Percentiles rank a stretch among this genome's conserved stretches.
phyloP scores from a whole-genome alignment of 345 rosid genomes.

The Camelina laxa region DNA sequence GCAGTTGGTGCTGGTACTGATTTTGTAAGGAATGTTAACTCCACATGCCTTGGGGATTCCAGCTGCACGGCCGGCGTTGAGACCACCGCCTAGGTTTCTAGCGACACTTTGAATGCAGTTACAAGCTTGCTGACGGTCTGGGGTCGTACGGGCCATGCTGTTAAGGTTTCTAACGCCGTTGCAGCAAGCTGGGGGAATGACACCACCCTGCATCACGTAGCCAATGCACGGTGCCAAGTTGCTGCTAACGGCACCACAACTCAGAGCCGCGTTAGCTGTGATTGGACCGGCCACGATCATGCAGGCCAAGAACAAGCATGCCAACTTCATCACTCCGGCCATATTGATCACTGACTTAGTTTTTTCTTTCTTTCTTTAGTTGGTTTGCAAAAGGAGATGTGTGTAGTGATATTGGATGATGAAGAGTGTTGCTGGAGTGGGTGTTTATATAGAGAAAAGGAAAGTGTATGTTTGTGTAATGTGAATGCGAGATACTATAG shows the following conservation, averaged over 20 bases:
- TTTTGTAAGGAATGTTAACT: constrained; percentile 38
- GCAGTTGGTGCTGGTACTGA: constrained; percentile 47
- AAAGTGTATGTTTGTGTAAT: not conserved
- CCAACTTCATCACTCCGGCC: constrained; percentile 37
- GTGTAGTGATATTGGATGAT: constrained; percentile 14
- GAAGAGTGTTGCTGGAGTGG: constrained; percentile 19
- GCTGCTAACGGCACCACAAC: constrained; percentile 45
- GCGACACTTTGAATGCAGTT: constrained; percentile 34
- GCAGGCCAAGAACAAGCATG: constrained; percentile 41
- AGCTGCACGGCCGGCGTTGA: constrained; percentile 30
- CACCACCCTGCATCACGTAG: constrained; percentile 23
- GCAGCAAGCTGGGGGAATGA: constrained; percentile 25
- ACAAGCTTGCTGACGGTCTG: constrained; percentile 47
- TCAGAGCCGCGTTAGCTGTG: constrained; percentile 43
- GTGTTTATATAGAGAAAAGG: constrained; percentile 39
- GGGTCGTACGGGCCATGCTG: constrained; percentile 34
- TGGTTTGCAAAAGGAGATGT: constrained; percentile 19
- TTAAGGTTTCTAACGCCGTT: constrained; percentile 33
- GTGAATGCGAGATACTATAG: not conserved
- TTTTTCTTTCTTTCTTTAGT: no score
- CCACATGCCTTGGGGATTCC: constrained; percentile 30
- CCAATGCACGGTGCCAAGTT: constrained; percentile 35
- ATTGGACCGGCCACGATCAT: constrained; percentile 39
- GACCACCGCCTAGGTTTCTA: not conserved
- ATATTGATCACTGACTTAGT: not conserved